Base-by-base conservation (phyloP, 352 stramenopile species). In the Globisporangium radiosum region DNA sequence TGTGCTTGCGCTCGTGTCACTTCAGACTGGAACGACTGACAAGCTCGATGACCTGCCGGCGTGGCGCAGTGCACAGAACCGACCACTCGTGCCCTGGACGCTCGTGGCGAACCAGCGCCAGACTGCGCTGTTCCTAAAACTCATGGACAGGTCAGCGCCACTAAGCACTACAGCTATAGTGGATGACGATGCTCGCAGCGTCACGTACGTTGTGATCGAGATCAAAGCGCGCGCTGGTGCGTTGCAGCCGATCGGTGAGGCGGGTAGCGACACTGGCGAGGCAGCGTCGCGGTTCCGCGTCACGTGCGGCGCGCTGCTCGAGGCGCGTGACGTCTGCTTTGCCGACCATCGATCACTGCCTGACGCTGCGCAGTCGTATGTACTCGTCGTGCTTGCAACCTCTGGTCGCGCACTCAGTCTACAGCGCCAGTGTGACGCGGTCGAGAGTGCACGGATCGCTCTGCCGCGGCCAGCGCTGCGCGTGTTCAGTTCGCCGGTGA, bases 261-360 rank as follows among this genome's bases (percentile, higher is more conserved):
- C 4, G 0, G 59, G 61, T 14, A 64, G 51, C 17, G 64, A 68
- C 37, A 59, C 63, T 6, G 52, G 53, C 57, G 37, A 54, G 43
- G 33, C 25, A 42, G 47, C 19, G 1, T 54, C 54, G 2, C 50
- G 19, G 9, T 54, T 57, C 1, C 62, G 52, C 11, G 71, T 78
- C 7, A 60, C 45, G 3, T 76, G 66, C 25, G 67, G 71, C 3
- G 54, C 78, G 2, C 71, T 76, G 33, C 60, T 87, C 25, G 79
- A 88, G 7, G 75, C 66, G n/a, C 67, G 80, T 45, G 83, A 90
- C 60, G 60, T 80, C 5, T 87, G 71, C 60, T 89, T 87, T 36
- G 48, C 36, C 19, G 66, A 69, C 1, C 51, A 8, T 37, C 60
- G 54, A 0, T 33, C 25, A 33, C 25, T 3, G 25, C 25, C 25